These are phyloP conservation scores for Penicillium frequentans DNA, from an alignment of 2,329 filamentous ascomycete genomes.

Conservation along the genomic window DNA sequence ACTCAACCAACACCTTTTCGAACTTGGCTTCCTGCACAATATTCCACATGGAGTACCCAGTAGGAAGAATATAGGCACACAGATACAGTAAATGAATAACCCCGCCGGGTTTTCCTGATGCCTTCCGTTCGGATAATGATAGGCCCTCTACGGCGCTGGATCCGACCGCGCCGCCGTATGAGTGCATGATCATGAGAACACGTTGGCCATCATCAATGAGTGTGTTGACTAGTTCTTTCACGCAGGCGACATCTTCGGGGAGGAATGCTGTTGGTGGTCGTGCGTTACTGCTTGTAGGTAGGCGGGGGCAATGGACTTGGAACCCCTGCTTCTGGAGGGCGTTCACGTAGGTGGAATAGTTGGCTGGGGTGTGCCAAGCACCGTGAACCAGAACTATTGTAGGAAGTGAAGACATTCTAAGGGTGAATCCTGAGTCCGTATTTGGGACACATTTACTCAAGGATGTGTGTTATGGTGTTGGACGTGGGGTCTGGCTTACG, in stretches of 20 bases:
- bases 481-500: no score
- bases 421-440: no score
- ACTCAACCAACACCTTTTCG: slow-evolving; percentile 5
- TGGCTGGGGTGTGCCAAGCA: slow-evolving; percentile 21
- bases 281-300: slow-evolving; percentile 15
- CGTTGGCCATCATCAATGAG: slow-evolving; percentile 12
- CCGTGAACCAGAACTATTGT: slow-evolving; percentile 20
- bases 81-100: slow-evolving; percentile 23
- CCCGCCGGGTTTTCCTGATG: slow-evolving; percentile 10
- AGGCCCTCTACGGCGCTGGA: slow-evolving; percentile 20
- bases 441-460: no score
- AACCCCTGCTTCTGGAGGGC: slow-evolving; percentile 15
- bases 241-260: slow-evolving; percentile 8
- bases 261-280: slow-evolving; percentile 7
- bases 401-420: slow-evolving; percentile 6
- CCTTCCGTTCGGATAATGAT: slow-evolving; percentile 4
- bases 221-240: slow-evolving; percentile 5
- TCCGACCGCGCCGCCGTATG: slow-evolving; percentile 27
- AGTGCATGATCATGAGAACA: slow-evolving; percentile 25
- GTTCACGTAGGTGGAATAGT: slow-evolving; percentile 13
- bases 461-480: no score
- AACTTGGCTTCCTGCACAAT: slow-evolving; percentile 10
- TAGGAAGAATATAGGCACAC: slow-evolving; percentile 19
- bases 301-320: slow-evolving; percentile 17
- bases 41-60: slow-evolving; percentile 2